These are phyloP conservation scores for Cyclocybe aegerita DNA, from an alignment of 768 basidiomycete species.

Conservation along the genomic window DNA sequence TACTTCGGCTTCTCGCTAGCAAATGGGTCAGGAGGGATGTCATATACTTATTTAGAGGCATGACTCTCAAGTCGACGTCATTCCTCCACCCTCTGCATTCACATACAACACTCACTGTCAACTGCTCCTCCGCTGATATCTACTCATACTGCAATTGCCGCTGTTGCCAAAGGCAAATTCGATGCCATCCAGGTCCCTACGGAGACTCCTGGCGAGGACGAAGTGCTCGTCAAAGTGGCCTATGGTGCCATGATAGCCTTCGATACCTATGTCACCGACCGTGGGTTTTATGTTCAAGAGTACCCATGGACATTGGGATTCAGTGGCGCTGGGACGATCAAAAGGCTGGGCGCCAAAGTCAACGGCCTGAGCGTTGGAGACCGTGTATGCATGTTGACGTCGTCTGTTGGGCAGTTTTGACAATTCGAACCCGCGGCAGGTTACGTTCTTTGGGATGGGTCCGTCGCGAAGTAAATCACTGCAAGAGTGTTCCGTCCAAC, in stretches of 20 bases:
- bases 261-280: slow-evolving; percentile 39
- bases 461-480: slow-evolving; percentile 27
- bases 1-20: too few relatives aligned
- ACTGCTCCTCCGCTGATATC: slow-evolving; percentile 19
- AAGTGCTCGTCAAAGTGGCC: slow-evolving; percentile 40
- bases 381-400: slow-evolving; percentile 24
- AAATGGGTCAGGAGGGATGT: too few relatives aligned
- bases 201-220: slow-evolving; percentile 28
- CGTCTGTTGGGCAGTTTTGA: not conserved
- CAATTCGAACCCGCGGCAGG: slow-evolving; percentile 10
- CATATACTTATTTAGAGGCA: too few relatives aligned
- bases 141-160: slow-evolving; percentile 43
- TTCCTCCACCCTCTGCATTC: too few relatives aligned
- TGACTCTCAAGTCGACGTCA: too few relatives aligned
- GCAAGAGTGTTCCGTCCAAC: slow-evolving; percentile 36
- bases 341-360: slow-evolving; percentile 33
- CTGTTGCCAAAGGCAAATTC: slow-evolving; percentile 30
- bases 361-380: slow-evolving; percentile 36
- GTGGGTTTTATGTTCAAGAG: slow-evolving; percentile 24
- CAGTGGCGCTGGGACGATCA: slow-evolving; percentile 37
- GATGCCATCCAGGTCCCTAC: slow-evolving; percentile 37
- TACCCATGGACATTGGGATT: slow-evolving; percentile 39
- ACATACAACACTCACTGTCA: not conserved
- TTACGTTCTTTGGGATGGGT: slow-evolving; percentile 26
- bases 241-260: slow-evolving; percentile 40